Percentiles rank a stretch among this genome's conserved stretches.
phyloP scores from a whole-genome alignment of 768 basidiomycete genomes.

The Naganishia friedmannii region DNA sequence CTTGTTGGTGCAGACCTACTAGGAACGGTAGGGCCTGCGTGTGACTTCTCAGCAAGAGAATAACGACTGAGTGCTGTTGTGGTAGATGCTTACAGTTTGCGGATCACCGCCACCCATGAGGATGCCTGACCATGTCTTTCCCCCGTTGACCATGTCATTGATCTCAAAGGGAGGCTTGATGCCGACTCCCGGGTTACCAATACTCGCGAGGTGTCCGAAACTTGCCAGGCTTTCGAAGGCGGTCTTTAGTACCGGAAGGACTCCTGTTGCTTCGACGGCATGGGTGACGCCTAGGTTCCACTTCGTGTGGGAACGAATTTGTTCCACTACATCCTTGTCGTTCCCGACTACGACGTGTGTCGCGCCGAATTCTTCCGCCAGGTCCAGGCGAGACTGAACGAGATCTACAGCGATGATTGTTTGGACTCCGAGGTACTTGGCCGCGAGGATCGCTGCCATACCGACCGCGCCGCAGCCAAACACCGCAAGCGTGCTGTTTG shows the following conservation, averaged over 20 bases:
- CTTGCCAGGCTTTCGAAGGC: conserved; percentile 22
- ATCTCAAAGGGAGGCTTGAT: conserved; percentile 18
- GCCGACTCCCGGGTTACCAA: conserved; percentile 21
- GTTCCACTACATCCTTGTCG: conserved; percentile 8
- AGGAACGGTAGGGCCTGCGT: conserved; percentile 24
- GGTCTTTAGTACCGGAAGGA: conserved; percentile 15
- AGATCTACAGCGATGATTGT: conserved; percentile 27
- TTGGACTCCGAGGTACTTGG: neutral
- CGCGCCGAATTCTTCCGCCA: conserved; percentile 16
- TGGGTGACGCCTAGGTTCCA: conserved; percentile 20
- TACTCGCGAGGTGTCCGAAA: conserved; percentile 13
- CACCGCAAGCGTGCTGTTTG: conserved; percentile 7
- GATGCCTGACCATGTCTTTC: conserved; percentile 21
- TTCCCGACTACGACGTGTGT: conserved; percentile 14
- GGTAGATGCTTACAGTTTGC: conserved; percentile 3
- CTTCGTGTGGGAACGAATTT: conserved; percentile 18
- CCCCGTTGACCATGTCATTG: conserved; percentile 19
- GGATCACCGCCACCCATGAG: conserved; percentile 18
- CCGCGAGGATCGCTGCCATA: conserved; percentile 22
- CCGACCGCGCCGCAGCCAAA: conserved; percentile 29
- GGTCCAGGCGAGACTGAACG: conserved; percentile 20
- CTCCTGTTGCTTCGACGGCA: conserved; percentile 26
- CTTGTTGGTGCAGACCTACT: conserved; percentile 37
- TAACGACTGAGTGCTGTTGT: neutral
- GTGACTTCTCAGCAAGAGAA: too few species aligned